Conservation (phyloP, 495 filamentous ascomycete genomes). For the Alectoria sarmentosa region DNA sequence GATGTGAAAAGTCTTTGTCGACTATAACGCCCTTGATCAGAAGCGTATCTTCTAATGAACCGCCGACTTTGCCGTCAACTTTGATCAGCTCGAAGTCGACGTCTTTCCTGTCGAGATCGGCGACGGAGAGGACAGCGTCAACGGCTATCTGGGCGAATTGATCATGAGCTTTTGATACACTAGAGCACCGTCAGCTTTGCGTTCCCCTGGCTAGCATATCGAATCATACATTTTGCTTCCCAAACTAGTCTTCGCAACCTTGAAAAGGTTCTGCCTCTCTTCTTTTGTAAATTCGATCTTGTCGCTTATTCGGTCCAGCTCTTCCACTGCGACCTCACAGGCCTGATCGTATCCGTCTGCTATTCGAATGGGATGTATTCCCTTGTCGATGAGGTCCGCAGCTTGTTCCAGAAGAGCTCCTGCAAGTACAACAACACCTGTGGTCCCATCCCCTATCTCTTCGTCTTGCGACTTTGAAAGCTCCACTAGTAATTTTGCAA, state of each 20-base stretch:
- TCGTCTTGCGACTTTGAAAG: conserved; percentile 99
- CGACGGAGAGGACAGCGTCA: conserved; percentile 93
- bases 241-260: conserved; percentile 92
- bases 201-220: neutral
- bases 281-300: conserved; percentile 74
- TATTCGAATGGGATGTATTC: conserved; percentile 97
- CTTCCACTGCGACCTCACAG: conserved; percentile 88
- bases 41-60: conserved; percentile 86
- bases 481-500: conserved; percentile 93
- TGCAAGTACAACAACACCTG: conserved; percentile 93
- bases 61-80: conserved; percentile 96
- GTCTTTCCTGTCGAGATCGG: conserved; percentile 91
- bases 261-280: conserved; percentile 73
- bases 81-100: conserved; percentile 99
- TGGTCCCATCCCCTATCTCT: conserved; percentile 98
- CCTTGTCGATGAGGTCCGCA: conserved; percentile 98
- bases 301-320: conserved; percentile 91
- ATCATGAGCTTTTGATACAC: conserved; percentile 95
- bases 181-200: conserved; percentile 31
- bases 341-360: conserved; percentile 96
- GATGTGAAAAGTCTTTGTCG: conserved; percentile 99
- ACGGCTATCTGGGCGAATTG: conserved; percentile 97
- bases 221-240: conserved; percentile 81
- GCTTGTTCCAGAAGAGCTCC: conserved; percentile 94
- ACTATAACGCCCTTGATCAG: conserved; percentile 97